Evolutionary conservation across 23 red algal genomes (phyloP).

Genomic region (Cyanidiococcus yangmingshanensis): DNA sequence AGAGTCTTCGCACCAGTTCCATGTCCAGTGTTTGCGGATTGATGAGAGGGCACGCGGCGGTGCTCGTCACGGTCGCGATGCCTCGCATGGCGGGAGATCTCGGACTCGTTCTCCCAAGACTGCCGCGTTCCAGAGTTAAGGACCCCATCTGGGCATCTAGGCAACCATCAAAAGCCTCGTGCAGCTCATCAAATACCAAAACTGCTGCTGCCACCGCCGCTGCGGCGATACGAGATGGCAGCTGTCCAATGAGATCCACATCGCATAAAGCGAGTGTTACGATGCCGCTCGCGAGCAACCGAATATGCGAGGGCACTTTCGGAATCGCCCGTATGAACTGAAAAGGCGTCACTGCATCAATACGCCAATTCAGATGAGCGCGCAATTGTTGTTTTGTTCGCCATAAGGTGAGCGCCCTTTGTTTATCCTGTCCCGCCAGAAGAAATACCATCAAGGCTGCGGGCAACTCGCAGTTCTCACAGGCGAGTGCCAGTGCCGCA

Average conservation of each 20-base stretch:
- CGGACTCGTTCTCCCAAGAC: neutral
- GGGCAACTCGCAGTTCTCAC: neutral
- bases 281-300: constrained; percentile 1
- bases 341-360: neutral
- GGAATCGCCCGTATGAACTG: neutral
- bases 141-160: neutral
- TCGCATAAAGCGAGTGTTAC: neutral
- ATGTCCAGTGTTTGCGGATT: neutral
- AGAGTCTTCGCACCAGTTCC: neutral
- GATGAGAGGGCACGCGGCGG: neutral
- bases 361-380: constrained; percentile 8
- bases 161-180: neutral
- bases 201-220: neutral
- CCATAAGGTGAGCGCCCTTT: neutral
- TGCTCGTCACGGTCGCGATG: neutral
- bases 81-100: neutral
- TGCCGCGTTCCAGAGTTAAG: neutral
- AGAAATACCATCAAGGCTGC: neutral
- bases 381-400: neutral
- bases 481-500: neutral
- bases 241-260: neutral
- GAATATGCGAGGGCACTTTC: neutral
- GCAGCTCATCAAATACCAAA: neutral
- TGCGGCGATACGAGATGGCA: neutral
- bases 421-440: neutral